A percentile compares a stretch with the other conserved stretches of the same genome.
These are phyloP conservation scores for Tinospora cordifolia DNA, from an alignment of 164 flowering plant genomes.

Conservation along the genomic window DNA sequence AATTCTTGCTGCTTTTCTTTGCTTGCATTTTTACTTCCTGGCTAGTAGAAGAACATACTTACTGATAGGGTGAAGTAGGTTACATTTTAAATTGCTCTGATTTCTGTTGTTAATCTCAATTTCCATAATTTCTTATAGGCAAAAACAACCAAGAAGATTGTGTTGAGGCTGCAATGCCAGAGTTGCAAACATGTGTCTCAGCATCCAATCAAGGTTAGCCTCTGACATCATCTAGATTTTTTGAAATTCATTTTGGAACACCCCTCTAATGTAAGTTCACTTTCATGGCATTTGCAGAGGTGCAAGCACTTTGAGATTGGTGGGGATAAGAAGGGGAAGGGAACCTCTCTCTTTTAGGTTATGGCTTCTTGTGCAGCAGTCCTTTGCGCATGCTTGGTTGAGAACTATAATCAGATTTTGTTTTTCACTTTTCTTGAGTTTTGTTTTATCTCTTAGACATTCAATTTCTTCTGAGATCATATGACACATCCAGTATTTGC, in stretches of 20 bases:
- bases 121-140: conserved; percentile 7
- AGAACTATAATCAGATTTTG: not conserved
- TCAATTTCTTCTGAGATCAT: not conserved
- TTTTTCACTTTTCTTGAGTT: not conserved
- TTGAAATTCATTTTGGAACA: not conserved
- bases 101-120: not conserved
- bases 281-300: conserved; percentile 11
- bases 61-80: not conserved
- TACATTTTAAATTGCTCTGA: not conserved
- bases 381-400: not conserved
- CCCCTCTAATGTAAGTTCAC: not conserved
- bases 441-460: not conserved
- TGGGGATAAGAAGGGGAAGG: conserved; percentile 20
- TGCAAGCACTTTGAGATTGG: conserved; percentile 20
- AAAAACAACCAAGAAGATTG: conserved; percentile 20
- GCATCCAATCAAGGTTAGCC: conserved; percentile 14
- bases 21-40: not conserved
- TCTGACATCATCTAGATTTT: not conserved
- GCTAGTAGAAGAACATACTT: not conserved
- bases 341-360: conserved; percentile 18
- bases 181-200: conserved; percentile 18
- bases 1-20: not conserved
- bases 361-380: not conserved
- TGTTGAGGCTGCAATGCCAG: conserved; percentile 18
- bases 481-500: too few species aligned